phyloP scores from a whole-genome alignment of 768 basidiomycete species.

The Hygrophorus pudorinus region DNA sequence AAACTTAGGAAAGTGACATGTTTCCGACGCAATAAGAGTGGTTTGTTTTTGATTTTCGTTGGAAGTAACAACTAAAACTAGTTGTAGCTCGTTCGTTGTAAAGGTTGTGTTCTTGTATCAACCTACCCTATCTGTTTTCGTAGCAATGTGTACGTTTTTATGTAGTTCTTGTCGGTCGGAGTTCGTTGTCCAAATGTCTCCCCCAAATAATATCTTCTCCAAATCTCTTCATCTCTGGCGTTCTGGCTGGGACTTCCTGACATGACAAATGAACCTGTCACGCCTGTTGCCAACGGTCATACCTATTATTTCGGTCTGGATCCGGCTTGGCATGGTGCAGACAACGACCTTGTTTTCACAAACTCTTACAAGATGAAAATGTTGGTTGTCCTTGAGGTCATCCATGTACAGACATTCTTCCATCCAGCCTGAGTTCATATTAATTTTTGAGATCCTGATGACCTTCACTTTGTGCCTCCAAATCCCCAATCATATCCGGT shows the following conservation, averaged over 20 bases:
- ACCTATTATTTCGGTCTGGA: conserved; percentile 94
- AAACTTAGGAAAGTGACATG: no score
- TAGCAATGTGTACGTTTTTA: no score
- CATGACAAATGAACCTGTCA: conserved; percentile 31
- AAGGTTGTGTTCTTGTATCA: no score
- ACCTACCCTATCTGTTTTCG: no score
- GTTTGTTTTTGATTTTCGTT: no score
- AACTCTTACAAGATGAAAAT: conserved; percentile 99
- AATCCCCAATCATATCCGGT: conserved; percentile 89
- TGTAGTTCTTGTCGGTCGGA: no score
- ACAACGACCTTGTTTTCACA: conserved; percentile 85
- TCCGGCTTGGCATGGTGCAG: conserved; percentile 89
- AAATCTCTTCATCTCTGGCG: conserved; percentile 80
- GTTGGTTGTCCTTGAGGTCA: conserved; percentile 92
- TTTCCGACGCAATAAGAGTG: no score
- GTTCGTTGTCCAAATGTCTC: no score
- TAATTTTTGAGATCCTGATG: conserved; percentile 52
- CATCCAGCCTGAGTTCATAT: conserved; percentile 6
- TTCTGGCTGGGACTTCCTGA: conserved; percentile 80
- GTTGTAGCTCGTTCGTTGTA: no score
- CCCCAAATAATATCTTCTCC: conserved; percentile 99
- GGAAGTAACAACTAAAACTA: no score
- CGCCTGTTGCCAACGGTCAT: conserved; percentile 48
- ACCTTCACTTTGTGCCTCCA: conserved; percentile 96
- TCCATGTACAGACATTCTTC: conserved; percentile 55